Evolutionary conservation across 345 rosid genomes (phyloP).

Genomic region (Firmiana major): DNA sequence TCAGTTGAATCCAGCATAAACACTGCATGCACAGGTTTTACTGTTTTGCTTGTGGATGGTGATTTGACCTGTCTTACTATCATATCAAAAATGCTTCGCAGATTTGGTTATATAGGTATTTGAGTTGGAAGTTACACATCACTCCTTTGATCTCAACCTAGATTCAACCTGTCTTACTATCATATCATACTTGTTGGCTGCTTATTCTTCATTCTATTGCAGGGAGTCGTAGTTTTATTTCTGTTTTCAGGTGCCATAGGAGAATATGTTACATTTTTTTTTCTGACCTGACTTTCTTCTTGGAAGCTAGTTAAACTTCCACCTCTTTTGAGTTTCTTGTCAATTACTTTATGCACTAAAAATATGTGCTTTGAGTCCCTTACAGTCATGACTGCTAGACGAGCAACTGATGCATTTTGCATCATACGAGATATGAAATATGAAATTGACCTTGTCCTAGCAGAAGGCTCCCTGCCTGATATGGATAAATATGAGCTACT

Average conservation of each 20-base stretch:
- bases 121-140: neutral
- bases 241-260: too few relatives aligned
- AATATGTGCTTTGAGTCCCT: neutral
- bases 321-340: neutral
- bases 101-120: slow-evolving; percentile 42
- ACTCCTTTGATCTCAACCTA: neutral
- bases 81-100: slow-evolving; percentile 36
- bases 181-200: neutral
- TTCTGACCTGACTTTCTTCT: neutral
- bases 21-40: neutral
- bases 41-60: slow-evolving; percentile 39
- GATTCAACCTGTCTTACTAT: neutral
- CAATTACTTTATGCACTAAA: neutral
- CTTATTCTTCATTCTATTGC: neutral
- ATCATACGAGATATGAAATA: slow-evolving; percentile 27
- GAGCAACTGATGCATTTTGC: slow-evolving; percentile 33
- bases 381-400: slow-evolving; percentile 44
- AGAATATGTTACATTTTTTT: neutral
- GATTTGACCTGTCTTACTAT: slow-evolving; percentile 35
- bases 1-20: slow-evolving; percentile 9
- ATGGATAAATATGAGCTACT: slow-evolving; percentile 48
- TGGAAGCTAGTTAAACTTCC: neutral
- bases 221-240: neutral
- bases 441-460: slow-evolving; percentile 41
- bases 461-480: slow-evolving; percentile 44